Conservation (phyloP, 192 early-diverging fungal species). For the Coemansia nantahalensis region DNA sequence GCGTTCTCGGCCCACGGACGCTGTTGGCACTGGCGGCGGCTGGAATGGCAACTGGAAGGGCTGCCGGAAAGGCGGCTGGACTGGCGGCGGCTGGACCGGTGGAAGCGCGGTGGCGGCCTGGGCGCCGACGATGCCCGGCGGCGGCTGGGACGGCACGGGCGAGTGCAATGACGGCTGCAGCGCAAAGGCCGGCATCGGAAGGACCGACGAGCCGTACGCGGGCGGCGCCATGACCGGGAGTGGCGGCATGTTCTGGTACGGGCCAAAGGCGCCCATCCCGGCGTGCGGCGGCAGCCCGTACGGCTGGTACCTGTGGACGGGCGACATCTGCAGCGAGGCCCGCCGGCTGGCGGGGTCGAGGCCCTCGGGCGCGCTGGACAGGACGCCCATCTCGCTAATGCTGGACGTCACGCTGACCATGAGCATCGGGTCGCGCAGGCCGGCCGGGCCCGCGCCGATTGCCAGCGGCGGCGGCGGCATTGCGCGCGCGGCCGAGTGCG, state of each 20-base stretch:
- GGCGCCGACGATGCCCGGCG: too few species aligned
- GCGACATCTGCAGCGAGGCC: conserved; percentile 36
- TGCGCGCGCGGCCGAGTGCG: not conserved
- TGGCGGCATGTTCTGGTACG: not conserved
- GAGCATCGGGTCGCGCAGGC: not conserved
- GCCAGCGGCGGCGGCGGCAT: conserved; percentile 4
- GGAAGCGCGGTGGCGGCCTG: too few species aligned
- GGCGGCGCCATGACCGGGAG: too few species aligned
- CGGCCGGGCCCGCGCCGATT: not conserved
- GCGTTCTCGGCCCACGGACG: too few species aligned
- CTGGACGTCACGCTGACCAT: conserved; percentile 39
- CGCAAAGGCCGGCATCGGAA: not conserved
- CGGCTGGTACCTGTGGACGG: conserved; percentile 39
- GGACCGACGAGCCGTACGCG: not conserved
- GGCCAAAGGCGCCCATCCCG: not conserved
- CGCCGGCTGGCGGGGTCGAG: conserved; percentile 15
- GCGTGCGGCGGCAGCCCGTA: conserved; percentile 14
- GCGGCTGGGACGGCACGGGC: too few species aligned
- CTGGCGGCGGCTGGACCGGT: too few species aligned
- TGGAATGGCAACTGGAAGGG: too few species aligned
- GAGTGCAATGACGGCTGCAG: too few species aligned
- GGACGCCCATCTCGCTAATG: conserved; percentile 40
- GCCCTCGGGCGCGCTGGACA: conserved; percentile 2
- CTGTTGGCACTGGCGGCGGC: too few species aligned
- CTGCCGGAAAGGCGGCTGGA: too few species aligned